Base-by-base conservation (phyloP, 2,329 filamentous ascomycete species). In the Tolypocladium inflatum region DNA sequence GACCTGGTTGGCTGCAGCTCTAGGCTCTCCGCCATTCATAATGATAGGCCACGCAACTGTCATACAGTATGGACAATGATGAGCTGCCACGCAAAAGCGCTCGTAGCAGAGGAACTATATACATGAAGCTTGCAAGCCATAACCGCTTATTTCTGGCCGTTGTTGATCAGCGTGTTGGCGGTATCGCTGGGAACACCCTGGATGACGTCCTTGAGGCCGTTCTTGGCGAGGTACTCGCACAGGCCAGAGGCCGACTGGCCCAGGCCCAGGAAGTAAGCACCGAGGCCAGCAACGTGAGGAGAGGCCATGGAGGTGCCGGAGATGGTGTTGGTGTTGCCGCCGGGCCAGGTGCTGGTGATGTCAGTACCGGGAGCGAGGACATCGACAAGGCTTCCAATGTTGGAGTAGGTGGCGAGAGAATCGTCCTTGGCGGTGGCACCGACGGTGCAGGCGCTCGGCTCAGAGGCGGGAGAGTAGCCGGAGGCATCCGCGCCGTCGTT, bases 151-250 rank as follows among this genome's bases (percentile, higher is more conserved):
- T 41, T 54, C 19, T 64, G 55, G 60, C 79, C 79, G 71, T 85
- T 85, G 73, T 81, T 84, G 59, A 78, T 80, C 56, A 86, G 73
- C 58, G 73, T 65, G 74, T 85, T 84, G 64, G 67, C 64, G 56
- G 78, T 82, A 61, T 75, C 72, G 60, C 64, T 70, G 55, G 73
- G 74, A 2, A 80, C 61, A 60, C 67, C 68, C 45, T 69, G 69
- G 57, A 80, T 70, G 62, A 74, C 71, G 58, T 71, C 71, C 61
- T 71, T 73, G 59, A 72, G 72, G 42, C 74, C 70, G 38, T 78
- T 71, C 55, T 68, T 65, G 63, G 71, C 66, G 62, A 85, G 76
- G 63, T 77, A 76, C 57, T 67, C 54, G 65, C 75, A 77, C 26
- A 85, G 76, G 13, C 73, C 78, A 56, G 74, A 66, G 26, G 80